Evolutionary conservation across 306 rosid species (phyloP).

Genomic region (Inga oerstediana): DNA sequence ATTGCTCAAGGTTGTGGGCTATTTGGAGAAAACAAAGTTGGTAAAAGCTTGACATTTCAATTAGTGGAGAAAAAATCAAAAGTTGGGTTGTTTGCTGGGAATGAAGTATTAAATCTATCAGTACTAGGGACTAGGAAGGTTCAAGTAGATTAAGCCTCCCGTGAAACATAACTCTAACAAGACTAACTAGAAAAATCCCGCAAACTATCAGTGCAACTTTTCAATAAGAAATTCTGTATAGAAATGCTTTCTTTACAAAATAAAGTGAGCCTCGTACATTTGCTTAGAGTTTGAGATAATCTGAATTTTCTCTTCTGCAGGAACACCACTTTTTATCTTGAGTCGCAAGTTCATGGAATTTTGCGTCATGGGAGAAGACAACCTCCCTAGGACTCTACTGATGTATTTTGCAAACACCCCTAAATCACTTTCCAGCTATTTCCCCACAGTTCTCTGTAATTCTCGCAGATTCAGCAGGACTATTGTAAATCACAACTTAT

Average conservation of each 20-base stretch:
- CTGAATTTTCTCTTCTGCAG: constrained; percentile 49
- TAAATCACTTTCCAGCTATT: constrained; percentile 71
- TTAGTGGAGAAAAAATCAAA: background rate
- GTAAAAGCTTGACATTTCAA: background rate
- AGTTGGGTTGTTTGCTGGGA: background rate
- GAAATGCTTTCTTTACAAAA: background rate
- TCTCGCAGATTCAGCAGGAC: constrained; percentile 73
- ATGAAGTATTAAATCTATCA: background rate
- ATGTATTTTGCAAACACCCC: constrained; percentile 95
- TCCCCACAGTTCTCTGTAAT: constrained; percentile 89
- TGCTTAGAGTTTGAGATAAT: background rate
- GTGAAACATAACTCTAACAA: background rate
- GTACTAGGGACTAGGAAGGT: background rate
- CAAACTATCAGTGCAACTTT: background rate
- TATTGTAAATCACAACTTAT: constrained; percentile 72
- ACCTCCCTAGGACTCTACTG: constrained; percentile 82
- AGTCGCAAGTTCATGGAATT: constrained; percentile 84
- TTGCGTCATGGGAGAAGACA: constrained; percentile 78
- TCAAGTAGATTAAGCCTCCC: background rate
- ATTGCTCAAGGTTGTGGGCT: background rate
- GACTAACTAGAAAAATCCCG: background rate
- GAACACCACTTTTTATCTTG: constrained; percentile 70
- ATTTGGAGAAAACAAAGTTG: background rate
- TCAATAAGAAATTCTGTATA: background rate
- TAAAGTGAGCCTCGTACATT: background rate